Base-by-base conservation (phyloP, 108 stramenopile genomes). In the Cylindrotheca closterium region DNA sequence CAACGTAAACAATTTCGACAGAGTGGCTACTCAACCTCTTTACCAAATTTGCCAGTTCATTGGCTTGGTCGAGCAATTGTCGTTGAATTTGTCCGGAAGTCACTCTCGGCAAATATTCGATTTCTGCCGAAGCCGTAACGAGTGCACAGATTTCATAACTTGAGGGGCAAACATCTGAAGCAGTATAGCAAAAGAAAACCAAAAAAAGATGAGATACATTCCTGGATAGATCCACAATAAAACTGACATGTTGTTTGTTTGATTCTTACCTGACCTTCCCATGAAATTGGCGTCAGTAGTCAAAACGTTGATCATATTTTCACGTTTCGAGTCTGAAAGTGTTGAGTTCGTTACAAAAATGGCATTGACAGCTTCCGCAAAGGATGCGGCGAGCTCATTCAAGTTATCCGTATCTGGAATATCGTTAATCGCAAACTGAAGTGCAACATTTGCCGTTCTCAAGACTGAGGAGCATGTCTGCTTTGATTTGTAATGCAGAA, bases 141-240 rank as follows among this genome's bases (percentile, higher is more conserved):
- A 60, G 24, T 8, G 59, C 34, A 47, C 68, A 70, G 3, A 17
- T 70, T 4, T 51, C 34, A 32, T 52, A 70, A 3, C 4, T 32
- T 45, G 12, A n/a, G 26, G 68, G 68, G 22, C 59, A 60, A 28
- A 33, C 58, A 33, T 68, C 66, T n/a, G n/a, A n/a, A n/a, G n/a
- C n/a, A n/a, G n/a, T n/a, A n/a, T n/a, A n/a, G n/a, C n/a, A n/a
- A n/a, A n/a, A n/a, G n/a, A n/a, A n/a, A n/a, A n/a, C n/a, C n/a
- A n/a, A n/a, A n/a, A n/a, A n/a, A n/a, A n/a, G n/a, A n/a, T n/a
- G n/a, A n/a, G n/a, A n/a, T n/a, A n/a, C n/a, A n/a, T n/a, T n/a
- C n/a, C n/a, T n/a, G n/a, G n/a, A n/a, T n/a, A n/a, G n/a, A n/a
- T n/a, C n/a, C n/a, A n/a, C n/a, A n/a, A n/a, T n/a, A n/a, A n/a